phyloP scores from a whole-genome alignment of 768 basidiomycete genomes.

The Serendipita sp. region DNA sequence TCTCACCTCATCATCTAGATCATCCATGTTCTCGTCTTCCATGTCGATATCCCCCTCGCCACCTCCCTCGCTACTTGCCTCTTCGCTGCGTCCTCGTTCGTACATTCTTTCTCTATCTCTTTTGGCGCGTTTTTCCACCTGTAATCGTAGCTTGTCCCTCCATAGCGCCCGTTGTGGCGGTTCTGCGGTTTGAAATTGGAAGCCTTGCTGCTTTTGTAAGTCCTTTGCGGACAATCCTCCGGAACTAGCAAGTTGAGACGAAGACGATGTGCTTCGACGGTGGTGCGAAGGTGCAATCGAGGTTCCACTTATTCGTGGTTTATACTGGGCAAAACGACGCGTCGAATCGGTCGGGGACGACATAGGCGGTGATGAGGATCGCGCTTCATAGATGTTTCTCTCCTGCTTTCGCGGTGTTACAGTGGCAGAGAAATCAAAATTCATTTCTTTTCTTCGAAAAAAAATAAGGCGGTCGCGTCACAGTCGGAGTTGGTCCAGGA shows the following conservation, averaged over 20 bases:
- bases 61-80: not conserved
- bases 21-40: constrained; percentile 2
- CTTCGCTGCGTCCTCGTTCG: not conserved
- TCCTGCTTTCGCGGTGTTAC: too few relatives aligned
- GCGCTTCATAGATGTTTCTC: not conserved
- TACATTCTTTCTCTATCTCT: not conserved
- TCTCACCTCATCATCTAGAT: not conserved
- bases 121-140: not conserved
- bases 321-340: not conserved
- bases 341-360: not conserved
- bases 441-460: too few relatives aligned
- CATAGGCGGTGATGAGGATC: not conserved
- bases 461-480: too few relatives aligned
- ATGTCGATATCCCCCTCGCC: not conserved
- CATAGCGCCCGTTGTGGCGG: not conserved
- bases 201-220: not conserved
- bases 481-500: too few relatives aligned
- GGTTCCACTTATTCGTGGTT: not conserved
- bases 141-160: not conserved
- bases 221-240: not conserved
- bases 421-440: too few relatives aligned
- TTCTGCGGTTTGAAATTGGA: not conserved
- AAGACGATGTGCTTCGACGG: not conserved
- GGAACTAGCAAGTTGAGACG: not conserved
- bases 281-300: not conserved